Evolutionary conservation across 108 stramenopile genomes (phyloP), one percentile per base, ranked within the genome.

Genomic region (Licmophora abbreviata): DNA sequence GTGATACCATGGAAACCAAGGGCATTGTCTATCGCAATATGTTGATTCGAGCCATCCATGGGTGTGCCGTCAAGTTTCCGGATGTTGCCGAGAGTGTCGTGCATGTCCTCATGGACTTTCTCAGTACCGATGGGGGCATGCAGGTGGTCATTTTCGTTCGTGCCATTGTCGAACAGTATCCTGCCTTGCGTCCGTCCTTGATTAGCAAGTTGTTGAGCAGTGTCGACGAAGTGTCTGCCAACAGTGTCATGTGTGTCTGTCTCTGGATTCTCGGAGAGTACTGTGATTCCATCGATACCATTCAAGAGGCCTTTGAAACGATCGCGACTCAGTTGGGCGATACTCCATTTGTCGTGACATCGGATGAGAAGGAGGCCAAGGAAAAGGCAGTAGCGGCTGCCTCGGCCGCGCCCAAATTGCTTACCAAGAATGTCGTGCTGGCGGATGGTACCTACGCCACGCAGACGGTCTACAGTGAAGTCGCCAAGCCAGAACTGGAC

Each of bases 231-330:
- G 88, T 99, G 27, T 63, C 59, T 7, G 76, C 77, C 31, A 77
- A 81, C 29, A 72, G 78, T 20, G 99, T 98, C 38, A 76, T 96
- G 72, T 91, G 93, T 44, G 91, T 97, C 29, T 92, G 92, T 29
- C 61, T 98, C n/a, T 99, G 99, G 99, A 95, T 99, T 51, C 56
- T 99, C 21, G 97, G 99, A 44, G 95, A 98, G 68, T 99, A 97
- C 69, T 77, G 84, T 43, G 91, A 79, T 45, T 67, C 71, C 0
- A 61, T 59, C 8, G 90, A 87, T 38, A 68, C 76, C 23, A 59
- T 85, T 36, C 49, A 51, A 15, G 83, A 87, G 40, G 88, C 89
- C n/a, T 94, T 87, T 63, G 83, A 79, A 42, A 62, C 57, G 14
- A 74, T 95, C 42, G 61, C 74, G 21, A 63, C 74, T 43, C 76